Percentiles rank a stretch among this genome's conserved stretches.
Evolutionary conservation across 768 basidiomycete species (phyloP).

Genomic region (Paxillus rubicundulus): DNA sequence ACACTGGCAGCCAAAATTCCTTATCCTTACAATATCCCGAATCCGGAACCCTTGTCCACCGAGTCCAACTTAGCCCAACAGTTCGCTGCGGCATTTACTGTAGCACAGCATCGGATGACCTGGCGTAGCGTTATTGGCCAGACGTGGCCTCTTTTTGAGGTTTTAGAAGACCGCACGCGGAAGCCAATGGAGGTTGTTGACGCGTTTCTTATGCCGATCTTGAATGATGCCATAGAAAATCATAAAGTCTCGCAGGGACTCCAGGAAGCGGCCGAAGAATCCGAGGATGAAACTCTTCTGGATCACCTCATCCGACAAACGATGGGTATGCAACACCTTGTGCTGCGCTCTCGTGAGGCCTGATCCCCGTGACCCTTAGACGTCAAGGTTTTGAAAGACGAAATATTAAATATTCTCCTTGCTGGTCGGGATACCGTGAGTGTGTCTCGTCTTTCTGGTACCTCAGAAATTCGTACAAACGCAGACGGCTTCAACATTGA

Average conservation of each 20-base stretch:
- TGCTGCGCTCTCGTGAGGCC: not conserved
- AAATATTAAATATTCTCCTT: slow-evolving; percentile 43
- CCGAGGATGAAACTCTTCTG: slow-evolving; percentile 39
- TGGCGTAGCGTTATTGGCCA: slow-evolving; percentile 29
- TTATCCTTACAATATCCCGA: slow-evolving; percentile 33
- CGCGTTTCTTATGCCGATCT: slow-evolving; percentile 38
- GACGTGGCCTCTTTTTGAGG: slow-evolving; percentile 42
- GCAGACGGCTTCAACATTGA: slow-evolving; percentile 45
- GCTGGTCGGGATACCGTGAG: slow-evolving; percentile 45
- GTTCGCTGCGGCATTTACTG: slow-evolving; percentile 35
- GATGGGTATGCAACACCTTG: slow-evolving; percentile 25
- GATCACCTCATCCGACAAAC: slow-evolving; percentile 41
- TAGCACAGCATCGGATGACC: slow-evolving; percentile 31
- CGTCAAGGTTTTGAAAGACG: slow-evolving; percentile 36
- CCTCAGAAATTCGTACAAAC: not conserved
- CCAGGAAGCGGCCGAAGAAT: slow-evolving; percentile 1
- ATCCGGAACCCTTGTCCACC: slow-evolving; percentile 4
- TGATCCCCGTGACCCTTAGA: slow-evolving; percentile 15
- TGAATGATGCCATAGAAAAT: slow-evolving; percentile 35
- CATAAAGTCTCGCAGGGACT: slow-evolving; percentile 6
- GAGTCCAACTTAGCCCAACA: slow-evolving; percentile 15
- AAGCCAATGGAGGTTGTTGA: slow-evolving; percentile 39
- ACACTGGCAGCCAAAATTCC: slow-evolving; percentile 37
- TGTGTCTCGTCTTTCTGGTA: not conserved
- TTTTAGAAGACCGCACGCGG: slow-evolving; percentile 31